phyloP scores from a whole-genome alignment of 2,329 filamentous ascomycete species.

The Ambrosiella beaveri region DNA sequence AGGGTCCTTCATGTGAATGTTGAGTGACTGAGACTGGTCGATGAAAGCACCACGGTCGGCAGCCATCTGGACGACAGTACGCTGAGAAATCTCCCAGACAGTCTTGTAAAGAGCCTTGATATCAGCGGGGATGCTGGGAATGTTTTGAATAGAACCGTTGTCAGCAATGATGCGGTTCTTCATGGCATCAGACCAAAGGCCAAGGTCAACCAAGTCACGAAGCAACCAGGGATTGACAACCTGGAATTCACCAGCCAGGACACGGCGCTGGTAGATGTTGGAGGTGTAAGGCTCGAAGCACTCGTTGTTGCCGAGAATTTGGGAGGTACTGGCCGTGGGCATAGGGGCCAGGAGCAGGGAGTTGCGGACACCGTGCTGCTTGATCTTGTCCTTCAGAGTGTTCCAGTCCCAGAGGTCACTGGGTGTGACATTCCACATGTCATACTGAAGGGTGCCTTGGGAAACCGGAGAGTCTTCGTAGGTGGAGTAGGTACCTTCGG shows the following conservation, averaged over 20 bases:
- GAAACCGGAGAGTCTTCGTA: slow-evolving; percentile 91
- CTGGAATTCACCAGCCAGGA: slow-evolving; percentile 96
- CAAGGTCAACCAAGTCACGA: slow-evolving; percentile 94
- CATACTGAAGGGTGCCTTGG: slow-evolving; percentile 89
- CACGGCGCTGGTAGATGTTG: slow-evolving; percentile 98
- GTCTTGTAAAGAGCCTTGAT: slow-evolving; percentile 98
- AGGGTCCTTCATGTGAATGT: slow-evolving; percentile 98
- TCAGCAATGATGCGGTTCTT: slow-evolving; percentile 99
- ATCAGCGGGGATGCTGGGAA: slow-evolving; percentile 88
- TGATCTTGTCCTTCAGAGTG: slow-evolving; percentile 72
- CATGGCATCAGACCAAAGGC: slow-evolving; percentile 98
- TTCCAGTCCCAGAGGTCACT: slow-evolving; percentile 96
- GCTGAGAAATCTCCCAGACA: slow-evolving; percentile 97
- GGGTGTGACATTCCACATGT: slow-evolving; percentile 95
- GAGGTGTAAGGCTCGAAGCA: slow-evolving; percentile 99
- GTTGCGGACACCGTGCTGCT: slow-evolving; percentile 87
- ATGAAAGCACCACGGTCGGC: slow-evolving; percentile 97
- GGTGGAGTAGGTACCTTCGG: slow-evolving; percentile 68
- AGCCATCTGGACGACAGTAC: slow-evolving; percentile 90
- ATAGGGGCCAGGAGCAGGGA: slow-evolving; percentile 88
- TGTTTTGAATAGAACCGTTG: slow-evolving; percentile 87
- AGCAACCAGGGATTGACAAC: slow-evolving; percentile 98
- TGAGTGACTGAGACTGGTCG: slow-evolving; percentile 95
- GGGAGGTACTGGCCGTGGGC: slow-evolving; percentile 92
- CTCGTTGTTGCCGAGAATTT: slow-evolving; percentile 98